Evolutionary conservation across 148 eudicot species (phyloP), one percentile per base, ranked within the genome.

Genomic region (Chenopodium suecicum): DNA sequence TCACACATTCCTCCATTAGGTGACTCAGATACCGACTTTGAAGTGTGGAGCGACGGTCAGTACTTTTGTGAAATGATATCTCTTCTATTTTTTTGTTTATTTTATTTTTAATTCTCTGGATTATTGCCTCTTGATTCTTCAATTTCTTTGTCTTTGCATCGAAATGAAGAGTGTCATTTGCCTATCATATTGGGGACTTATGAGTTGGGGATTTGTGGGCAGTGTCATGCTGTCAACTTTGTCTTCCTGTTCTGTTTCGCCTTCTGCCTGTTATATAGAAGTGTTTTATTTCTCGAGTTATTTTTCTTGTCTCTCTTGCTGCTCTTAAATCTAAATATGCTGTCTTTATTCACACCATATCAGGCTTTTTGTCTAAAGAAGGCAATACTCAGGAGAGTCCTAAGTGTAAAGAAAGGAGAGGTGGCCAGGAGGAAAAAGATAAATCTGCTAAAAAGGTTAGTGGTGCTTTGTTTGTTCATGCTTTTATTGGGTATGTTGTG

Each of bases 351-450:
- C 65, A 67, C 54, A 23, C 58, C 78, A 70, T 25, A 75, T 68
- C 79, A 90, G 98, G 93, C 56, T 88, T 89, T 84, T 88, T 89
- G 54, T 76, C 70, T 70, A 86, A 89, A 88, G 88, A 86, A 44
- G 81, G 73, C 76, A 84, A 86, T 69, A 44, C 46, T 27, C 84
- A 84, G 77, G 85, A 87, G 74, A 77, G 77, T 77, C 74, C 76
- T 72, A 68, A 86, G 83, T 31, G 32, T 31, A 31, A 31, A 31
- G 32, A 31, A 31, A 31, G 32, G 32, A 31, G 32, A 31, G 32
- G 78, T 66, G 83, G 85, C 75, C 54, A 82, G 79, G 81, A 71
- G 64, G 79, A 87, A 68, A 73, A 19, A 41, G 84, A 86, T 54
- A 86, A 83, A 37, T 87, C 85, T 62, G 27, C 72, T 52, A 78